Evolutionary conservation across 306 rosid species (phyloP).

Genomic region (Cercis canadensis): DNA sequence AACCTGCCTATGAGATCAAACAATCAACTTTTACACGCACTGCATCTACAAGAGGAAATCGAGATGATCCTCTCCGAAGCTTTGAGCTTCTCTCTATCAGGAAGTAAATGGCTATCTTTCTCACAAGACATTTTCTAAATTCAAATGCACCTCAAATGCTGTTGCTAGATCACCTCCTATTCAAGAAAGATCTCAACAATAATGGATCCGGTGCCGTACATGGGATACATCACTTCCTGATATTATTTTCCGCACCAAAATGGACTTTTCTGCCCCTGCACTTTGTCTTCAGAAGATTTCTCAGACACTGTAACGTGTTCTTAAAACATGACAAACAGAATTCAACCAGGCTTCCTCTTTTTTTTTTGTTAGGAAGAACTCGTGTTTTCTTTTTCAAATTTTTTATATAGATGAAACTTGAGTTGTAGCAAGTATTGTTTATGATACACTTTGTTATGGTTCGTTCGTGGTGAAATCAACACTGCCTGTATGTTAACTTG

Average conservation of each 20-base stretch:
- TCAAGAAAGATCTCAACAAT: conserved; percentile 41
- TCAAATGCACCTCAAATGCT: conserved; percentile 32
- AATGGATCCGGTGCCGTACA: conserved; percentile 41
- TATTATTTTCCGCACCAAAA: conserved; percentile 41
- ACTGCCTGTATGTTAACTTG: conserved; percentile 16
- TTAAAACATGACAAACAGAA: conserved; percentile 37
- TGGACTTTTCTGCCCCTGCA: conserved; percentile 35
- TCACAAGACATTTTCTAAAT: conserved; percentile 32
- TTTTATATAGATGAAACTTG: conserved; percentile 18
- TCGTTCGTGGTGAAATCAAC: conserved; percentile 37
- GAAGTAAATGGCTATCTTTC: conserved; percentile 52
- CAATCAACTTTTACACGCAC: conserved; percentile 54
- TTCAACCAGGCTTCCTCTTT: conserved; percentile 28
- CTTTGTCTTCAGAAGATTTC: conserved; percentile 41
- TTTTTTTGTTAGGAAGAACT: conserved; percentile 19
- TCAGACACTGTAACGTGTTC: conserved; percentile 50
- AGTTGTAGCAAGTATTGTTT: conserved; percentile 46
- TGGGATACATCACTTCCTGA: conserved; percentile 40
- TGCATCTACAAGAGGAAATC: conserved; percentile 57
- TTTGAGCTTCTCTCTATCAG: conserved; percentile 87
- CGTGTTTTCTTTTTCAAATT: not conserved
- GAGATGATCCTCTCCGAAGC: conserved; percentile 85
- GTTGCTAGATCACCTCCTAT: conserved; percentile 25
- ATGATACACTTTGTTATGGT: conserved; percentile 29
- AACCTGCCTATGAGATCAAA: conserved; percentile 58